A percentile compares a stretch with the other conserved stretches of the same genome.
Evolutionary conservation across 225 moss, liverwort and hornwort genomes (phyloP).

Genomic region (Pseudisothecium myosuroides): DNA sequence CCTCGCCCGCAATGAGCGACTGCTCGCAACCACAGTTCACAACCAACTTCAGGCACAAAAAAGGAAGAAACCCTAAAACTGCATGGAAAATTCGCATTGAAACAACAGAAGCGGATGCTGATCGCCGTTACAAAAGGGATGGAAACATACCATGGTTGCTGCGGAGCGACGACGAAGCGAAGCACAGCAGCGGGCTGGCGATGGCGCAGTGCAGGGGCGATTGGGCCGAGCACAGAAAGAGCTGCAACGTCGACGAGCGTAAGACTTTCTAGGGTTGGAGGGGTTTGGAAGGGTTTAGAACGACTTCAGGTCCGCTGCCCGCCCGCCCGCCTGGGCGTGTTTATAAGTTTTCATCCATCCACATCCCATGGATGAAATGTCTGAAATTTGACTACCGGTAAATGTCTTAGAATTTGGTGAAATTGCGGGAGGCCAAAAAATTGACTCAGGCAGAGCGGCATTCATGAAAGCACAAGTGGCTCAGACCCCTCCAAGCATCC

Average conservation of each 20-base stretch:
- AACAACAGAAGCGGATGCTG: neutral
- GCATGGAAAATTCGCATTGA: neutral
- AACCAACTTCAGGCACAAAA: neutral
- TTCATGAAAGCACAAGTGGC: too few relatives aligned
- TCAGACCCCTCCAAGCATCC: too few relatives aligned
- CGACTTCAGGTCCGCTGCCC: too few relatives aligned
- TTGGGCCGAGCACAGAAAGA: neutral
- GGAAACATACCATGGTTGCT: neutral
- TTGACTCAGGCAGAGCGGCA: too few relatives aligned
- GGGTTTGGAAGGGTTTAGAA: neutral
- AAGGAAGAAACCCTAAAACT: neutral
- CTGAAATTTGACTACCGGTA: too few relatives aligned
- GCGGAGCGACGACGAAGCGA: neutral
- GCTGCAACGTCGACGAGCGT: too few relatives aligned
- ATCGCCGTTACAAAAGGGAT: neutral
- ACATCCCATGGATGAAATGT: neutral
- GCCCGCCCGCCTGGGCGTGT: too few relatives aligned
- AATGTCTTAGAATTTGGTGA: neutral
- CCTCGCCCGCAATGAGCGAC: constrained; percentile 63
- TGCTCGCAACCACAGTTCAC: neutral
- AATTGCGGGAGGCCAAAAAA: neutral
- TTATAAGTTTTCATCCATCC: neutral
- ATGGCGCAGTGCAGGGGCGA: neutral
- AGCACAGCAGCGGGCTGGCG: neutral
- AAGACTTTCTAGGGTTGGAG: neutral